These are phyloP conservation scores for Exophiala spinifera DNA, from an alignment of 2,329 filamentous ascomycete genomes.

Conservation along the genomic window DNA sequence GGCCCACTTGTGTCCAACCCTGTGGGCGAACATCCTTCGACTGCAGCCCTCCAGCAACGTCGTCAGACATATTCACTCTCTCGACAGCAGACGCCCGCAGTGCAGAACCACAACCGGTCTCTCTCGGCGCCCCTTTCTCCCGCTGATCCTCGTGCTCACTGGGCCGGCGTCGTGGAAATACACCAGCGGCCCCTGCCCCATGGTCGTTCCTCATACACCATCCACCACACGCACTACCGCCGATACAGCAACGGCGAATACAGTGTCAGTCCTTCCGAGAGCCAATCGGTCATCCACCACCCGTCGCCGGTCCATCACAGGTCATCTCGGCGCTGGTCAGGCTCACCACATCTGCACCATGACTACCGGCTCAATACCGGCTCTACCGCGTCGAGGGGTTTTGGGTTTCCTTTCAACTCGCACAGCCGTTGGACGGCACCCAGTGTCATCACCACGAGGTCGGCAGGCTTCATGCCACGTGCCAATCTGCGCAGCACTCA, in stretches of 20 bases:
- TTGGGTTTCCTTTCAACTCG: conserved; percentile 32
- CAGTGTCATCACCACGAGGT: conserved; percentile 60
- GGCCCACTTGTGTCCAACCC: conserved; percentile 29
- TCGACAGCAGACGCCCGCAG: neutral
- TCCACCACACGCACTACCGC: conserved; percentile 29
- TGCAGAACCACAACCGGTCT: conserved; percentile 15
- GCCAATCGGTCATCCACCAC: conserved; percentile 39
- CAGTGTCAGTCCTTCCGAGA: conserved; percentile 31
- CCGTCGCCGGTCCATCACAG: neutral
- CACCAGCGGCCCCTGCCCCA: conserved; percentile 14
- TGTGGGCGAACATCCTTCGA: conserved; percentile 13
- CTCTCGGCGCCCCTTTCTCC: conserved; percentile 34
- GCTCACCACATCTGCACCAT: conserved; percentile 66
- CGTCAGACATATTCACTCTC: conserved; percentile 15
- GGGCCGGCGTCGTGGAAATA: conserved; percentile 35
- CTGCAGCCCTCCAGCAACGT: conserved; percentile 10
- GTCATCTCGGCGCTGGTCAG: conserved; percentile 12
- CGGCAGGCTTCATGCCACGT: conserved; percentile 52
- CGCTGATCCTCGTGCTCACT: conserved; percentile 44
- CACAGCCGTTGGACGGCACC: conserved; percentile 61
- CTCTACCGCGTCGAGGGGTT: conserved; percentile 24
- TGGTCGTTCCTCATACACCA: conserved; percentile 21
- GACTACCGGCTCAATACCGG: conserved; percentile 54
- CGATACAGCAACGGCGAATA: conserved; percentile 41
- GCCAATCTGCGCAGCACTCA: conserved; percentile 67